Evolutionary conservation across 495 filamentous ascomycete genomes (phyloP).

Genomic region (Daldinia bambusicola): DNA sequence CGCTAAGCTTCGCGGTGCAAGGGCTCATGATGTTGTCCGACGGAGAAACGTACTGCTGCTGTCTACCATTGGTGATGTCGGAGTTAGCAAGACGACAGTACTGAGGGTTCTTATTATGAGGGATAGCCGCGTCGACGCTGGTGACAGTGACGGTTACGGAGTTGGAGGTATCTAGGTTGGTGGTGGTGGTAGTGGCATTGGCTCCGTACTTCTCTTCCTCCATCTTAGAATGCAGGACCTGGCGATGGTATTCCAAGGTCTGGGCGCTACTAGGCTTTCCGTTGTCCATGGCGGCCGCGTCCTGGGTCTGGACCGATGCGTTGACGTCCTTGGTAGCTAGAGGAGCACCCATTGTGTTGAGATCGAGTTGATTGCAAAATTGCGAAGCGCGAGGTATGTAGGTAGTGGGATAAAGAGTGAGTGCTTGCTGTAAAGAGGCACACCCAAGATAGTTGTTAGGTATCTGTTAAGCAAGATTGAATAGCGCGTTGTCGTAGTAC

Average conservation of each 20-base stretch:
- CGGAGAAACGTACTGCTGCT: conserved; percentile 82
- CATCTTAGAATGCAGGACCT: conserved; percentile 77
- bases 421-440: too few species aligned
- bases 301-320: conserved; percentile 50
- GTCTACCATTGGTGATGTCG: conserved; percentile 44
- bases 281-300: conserved; percentile 41
- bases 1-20: conserved; percentile 87
- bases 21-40: conserved; percentile 94
- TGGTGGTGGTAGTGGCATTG: conserved; percentile 22
- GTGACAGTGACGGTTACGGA: conserved; percentile 21
- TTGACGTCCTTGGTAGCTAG: conserved; percentile 70
- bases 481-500: not conserved
- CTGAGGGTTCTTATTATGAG: conserved; percentile 22
- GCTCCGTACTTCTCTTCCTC: conserved; percentile 71
- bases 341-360: conserved; percentile 48
- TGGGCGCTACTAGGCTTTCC: conserved; percentile 59
- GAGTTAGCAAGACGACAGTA: conserved; percentile 34
- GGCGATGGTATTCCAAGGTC: conserved; percentile 83
- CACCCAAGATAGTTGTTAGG: too few species aligned
- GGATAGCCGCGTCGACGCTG: conserved; percentile 14
- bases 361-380: conserved; percentile 2
- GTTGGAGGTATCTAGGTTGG: conserved; percentile 2
- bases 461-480: conserved; percentile 21
- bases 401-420: not conserved
- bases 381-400: not conserved